Evolutionary conservation across 228 moss, liverwort and hornwort species (phyloP), one percentile per base, ranked within the genome.

Genomic region (Sphagnum fallax): DNA sequence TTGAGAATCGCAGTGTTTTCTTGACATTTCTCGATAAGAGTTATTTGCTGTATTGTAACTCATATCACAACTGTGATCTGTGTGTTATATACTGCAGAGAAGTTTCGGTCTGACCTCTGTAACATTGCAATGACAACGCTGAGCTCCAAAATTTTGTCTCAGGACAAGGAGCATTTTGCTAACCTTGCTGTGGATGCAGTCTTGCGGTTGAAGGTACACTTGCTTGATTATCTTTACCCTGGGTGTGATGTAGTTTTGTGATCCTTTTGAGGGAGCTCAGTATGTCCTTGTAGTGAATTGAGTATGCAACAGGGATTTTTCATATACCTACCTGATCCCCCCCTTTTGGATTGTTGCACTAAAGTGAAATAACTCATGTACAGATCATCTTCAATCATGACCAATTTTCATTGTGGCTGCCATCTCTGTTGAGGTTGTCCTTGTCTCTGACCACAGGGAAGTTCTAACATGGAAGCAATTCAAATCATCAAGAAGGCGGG

Each of bases 51-150:
- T 32, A 32, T 32, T 32, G 32, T 32, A 32, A 32, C 32, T 32
- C 3, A 32, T 32, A 1, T 32, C 32, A 32, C 32, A 32, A 32
- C 32, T 32, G 32, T 32, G 32, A 32, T 32, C 2, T 32, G 32
- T 32, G 2, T 32, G 32, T 32, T 32, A 32, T 32, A 32, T 51
- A 10, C 65, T 81, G 82, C 78, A 98, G 98, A 88, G 68, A 85
- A 71, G 71, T 98, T 98, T 80, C 82, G 98, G 64, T 82, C 82
- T 5, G 98, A 98, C 75, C 84, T 98, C 50, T 88, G 92, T 5
- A 98, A 98, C 69, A 98, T 98, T 61, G 98, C 98, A 6, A 98
- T 93, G 98, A 98, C 98, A 48, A 93, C 93, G 10, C 70, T 98
- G 85, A 98, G 98, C 80, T 98, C 98, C 11, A 98, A 98, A 50